Evolutionary conservation across 495 filamentous ascomycete genomes (phyloP).

Genomic region (Penicillium bialowiezense): DNA sequence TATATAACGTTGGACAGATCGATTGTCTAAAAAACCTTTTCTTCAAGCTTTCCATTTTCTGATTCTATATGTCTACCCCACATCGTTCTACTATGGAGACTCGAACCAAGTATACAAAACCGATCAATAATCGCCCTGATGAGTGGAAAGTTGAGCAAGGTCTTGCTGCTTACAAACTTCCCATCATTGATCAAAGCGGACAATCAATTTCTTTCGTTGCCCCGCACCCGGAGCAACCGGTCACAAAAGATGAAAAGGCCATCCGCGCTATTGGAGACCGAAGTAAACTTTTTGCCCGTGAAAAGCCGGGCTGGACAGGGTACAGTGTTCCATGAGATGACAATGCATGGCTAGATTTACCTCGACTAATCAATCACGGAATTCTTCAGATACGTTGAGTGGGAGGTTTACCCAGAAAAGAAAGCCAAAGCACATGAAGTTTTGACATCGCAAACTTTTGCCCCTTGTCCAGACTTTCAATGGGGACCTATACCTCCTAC

Average conservation of each 20-base stretch:
- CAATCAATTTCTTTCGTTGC: constrained; percentile 21
- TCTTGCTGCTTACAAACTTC: constrained; percentile 41
- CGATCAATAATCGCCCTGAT: constrained; percentile 37
- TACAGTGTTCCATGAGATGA: constrained; percentile 9
- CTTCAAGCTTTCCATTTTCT: not conserved
- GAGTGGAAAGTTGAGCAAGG: constrained; percentile 57
- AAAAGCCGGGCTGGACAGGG: constrained; percentile 37
- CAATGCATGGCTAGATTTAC: not conserved
- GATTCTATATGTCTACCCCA: not conserved
- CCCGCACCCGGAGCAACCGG: constrained; percentile 14
- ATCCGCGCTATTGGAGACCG: constrained; percentile 33
- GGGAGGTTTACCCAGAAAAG: constrained; percentile 68
- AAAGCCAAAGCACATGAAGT: constrained; percentile 55
- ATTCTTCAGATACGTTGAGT: constrained; percentile 54
- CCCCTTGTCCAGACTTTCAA: constrained; percentile 57
- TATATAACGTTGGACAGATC: not conserved
- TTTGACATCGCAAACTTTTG: constrained; percentile 55
- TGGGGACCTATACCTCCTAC: constrained; percentile 56
- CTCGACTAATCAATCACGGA: not conserved
- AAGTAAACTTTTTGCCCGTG: constrained; percentile 32
- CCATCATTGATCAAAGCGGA: constrained; percentile 45
- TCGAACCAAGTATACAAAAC: constrained; percentile 4
- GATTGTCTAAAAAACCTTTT: not conserved
- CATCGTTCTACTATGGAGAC: constrained; percentile 7
- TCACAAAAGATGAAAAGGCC: constrained; percentile 33